A percentile compares a stretch with the other conserved stretches of the same genome.
phyloP scores from a whole-genome alignment of 768 basidiomycete species.

The Coprinopsis sp. region DNA sequence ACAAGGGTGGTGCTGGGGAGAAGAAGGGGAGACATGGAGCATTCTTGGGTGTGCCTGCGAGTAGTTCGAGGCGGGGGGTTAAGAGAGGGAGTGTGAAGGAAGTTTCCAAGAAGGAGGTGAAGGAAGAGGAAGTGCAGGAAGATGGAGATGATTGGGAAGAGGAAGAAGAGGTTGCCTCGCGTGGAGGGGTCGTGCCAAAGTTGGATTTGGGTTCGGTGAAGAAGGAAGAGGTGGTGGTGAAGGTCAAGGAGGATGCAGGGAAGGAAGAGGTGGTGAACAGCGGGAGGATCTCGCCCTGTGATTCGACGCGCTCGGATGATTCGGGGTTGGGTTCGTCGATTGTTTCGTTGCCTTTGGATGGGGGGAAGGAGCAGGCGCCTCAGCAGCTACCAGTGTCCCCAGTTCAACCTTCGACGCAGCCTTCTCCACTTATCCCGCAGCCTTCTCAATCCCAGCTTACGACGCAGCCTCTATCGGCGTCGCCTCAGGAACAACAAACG shows the following conservation, averaged over 20 bases:
- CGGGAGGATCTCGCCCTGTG: background rate
- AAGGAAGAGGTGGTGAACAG: background rate
- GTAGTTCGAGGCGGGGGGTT: background rate
- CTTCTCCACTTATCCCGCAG: too few species aligned
- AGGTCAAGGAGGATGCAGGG: background rate
- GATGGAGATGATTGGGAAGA: background rate
- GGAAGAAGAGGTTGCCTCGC: too few species aligned
- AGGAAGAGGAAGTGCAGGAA: background rate
- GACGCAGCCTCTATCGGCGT: too few species aligned
- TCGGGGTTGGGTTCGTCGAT: background rate
- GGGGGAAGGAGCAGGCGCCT: background rate
- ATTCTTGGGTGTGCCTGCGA: background rate
- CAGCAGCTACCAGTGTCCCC: background rate
- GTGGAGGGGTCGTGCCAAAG: too few species aligned
- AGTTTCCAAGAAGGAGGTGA: background rate
- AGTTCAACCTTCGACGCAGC: too few species aligned
- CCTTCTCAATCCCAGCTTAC: too few species aligned
- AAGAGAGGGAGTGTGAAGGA: slow-evolving; percentile 5
- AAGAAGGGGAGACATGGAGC: background rate
- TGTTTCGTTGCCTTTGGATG: background rate
- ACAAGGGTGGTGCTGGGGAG: background rate
- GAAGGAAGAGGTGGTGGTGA: background rate
- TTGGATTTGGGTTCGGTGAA: background rate
- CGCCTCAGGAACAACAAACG: too few species aligned
- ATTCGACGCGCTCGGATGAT: background rate